Percentiles rank a stretch among this genome's conserved stretches.
Conservation (phyloP, 1,139 yeast genomes). For the Suhomyces bokatorum region DNA sequence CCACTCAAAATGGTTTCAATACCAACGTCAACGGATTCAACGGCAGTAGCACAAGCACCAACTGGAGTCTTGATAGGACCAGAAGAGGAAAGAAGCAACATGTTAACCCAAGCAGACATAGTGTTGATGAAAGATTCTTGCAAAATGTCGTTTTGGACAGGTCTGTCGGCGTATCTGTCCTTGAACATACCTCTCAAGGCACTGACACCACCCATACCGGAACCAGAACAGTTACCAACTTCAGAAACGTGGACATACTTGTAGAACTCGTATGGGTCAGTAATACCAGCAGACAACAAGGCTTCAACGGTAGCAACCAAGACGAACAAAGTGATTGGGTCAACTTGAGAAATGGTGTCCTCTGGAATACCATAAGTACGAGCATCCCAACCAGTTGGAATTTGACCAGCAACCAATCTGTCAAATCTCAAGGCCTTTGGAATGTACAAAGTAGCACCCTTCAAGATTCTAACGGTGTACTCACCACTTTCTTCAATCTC, state of each 20-base stretch:
- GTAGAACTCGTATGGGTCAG: constrained; percentile 98
- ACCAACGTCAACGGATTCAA: constrained; percentile 96
- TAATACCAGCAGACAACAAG: constrained; percentile 86
- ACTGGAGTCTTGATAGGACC: constrained; percentile 99
- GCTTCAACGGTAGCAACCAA: constrained; percentile 96
- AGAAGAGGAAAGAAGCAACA: constrained; percentile 94
- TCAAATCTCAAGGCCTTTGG: constrained; percentile 97
- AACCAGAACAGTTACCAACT: constrained; percentile 98
- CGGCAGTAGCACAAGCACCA: constrained; percentile 99
- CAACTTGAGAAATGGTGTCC: constrained; percentile 91
- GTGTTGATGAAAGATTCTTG: constrained; percentile 99
- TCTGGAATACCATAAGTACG: constrained; percentile 92
- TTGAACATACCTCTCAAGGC: constrained; percentile 98
- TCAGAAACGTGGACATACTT: constrained; percentile 97
- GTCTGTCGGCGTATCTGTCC: constrained; percentile 87
- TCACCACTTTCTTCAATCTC: constrained; percentile 90
- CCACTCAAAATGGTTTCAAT: constrained; percentile 89
- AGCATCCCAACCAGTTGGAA: constrained; percentile 98
- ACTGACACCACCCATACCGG: constrained; percentile 99
- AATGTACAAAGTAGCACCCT: constrained; percentile 87
- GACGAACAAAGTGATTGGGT: constrained; percentile 89
- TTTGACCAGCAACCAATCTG: constrained; percentile 97
- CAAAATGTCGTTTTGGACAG: constrained; percentile 93
- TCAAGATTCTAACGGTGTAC: constrained; percentile 82
- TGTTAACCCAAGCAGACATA: constrained; percentile 99